Evolutionary conservation across 208 protist species (phyloP).

Genomic region (Sergeia podlipaevii): DNA sequence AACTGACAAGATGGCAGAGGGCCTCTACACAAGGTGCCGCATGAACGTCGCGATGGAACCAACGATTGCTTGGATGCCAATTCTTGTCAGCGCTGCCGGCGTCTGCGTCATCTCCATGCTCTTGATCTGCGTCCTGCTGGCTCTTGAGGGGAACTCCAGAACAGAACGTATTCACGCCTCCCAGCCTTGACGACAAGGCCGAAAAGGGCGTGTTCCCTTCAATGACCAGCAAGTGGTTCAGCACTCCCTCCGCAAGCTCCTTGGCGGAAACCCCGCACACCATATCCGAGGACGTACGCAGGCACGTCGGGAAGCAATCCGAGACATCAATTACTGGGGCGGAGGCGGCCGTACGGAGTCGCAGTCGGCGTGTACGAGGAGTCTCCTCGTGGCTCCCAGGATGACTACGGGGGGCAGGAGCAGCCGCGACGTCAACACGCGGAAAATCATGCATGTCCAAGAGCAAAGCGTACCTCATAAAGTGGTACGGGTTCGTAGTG

Average conservation of each 20-base stretch:
- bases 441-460: conserved; percentile 8
- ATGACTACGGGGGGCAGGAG: not conserved
- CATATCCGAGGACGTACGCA: conserved; percentile 17
- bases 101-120: not conserved
- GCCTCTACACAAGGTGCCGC: conserved; percentile 22
- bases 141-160: not conserved
- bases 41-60: conserved; percentile 47
- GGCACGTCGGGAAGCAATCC: conserved; percentile 39
- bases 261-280: conserved; percentile 17
- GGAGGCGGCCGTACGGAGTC: conserved; percentile 15
- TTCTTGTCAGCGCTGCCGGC: too few relatives aligned
- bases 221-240: conserved; percentile 45
- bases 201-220: conserved; percentile 40
- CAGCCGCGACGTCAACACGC: conserved; percentile 3
- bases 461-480: conserved; percentile 35
- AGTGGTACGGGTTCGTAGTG: conserved; percentile 36
- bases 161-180: not conserved
- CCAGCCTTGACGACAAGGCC: conserved; percentile 15
- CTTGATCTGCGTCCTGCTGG: not conserved
- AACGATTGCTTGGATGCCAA: conserved; percentile 18
- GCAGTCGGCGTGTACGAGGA: not conserved
- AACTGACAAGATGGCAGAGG: conserved; percentile 40
- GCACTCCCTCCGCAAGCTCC: conserved; percentile 36
- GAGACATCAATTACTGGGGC: conserved; percentile 31
- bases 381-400: not conserved